Percentiles rank a stretch among this genome's conserved stretches.
phyloP scores from a whole-genome alignment of 306 rosid genomes.

The Datisca glomerata region DNA sequence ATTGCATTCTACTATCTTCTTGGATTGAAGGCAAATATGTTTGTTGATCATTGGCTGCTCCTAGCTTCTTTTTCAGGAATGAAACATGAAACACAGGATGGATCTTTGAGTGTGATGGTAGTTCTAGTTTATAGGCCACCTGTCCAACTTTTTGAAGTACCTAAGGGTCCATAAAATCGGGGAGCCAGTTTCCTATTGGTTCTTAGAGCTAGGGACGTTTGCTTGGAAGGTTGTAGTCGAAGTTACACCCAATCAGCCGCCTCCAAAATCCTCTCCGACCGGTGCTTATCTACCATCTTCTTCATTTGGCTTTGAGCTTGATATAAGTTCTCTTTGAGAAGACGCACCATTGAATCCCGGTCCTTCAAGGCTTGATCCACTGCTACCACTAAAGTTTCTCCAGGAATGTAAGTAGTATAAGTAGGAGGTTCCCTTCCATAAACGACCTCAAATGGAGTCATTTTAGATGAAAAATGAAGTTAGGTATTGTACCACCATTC shows the following conservation, averaged over 20 bases:
- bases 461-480: background rate
- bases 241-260: background rate
- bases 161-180: background rate
- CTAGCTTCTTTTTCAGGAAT: background rate
- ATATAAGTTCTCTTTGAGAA: background rate
- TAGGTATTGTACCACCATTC: background rate
- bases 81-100: constrained; percentile 1
- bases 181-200: background rate
- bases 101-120: background rate
- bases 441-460: constrained; percentile 1
- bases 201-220: background rate
- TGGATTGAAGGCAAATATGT: background rate
- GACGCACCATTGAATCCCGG: background rate
- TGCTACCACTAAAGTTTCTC: background rate
- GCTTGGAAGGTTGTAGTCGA: background rate
- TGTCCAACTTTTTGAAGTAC: background rate
- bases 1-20: background rate
- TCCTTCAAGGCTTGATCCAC: background rate
- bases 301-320: background rate
- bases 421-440: background rate
- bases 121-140: background rate
- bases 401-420: background rate
- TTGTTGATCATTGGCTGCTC: background rate
- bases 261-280: background rate
- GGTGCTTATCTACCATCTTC: background rate